A percentile compares a stretch with the other conserved stretches of the same genome.
Evolutionary conservation across 2,329 filamentous ascomycete species (phyloP).

Genomic region (Colletotrichum eleusines): DNA sequence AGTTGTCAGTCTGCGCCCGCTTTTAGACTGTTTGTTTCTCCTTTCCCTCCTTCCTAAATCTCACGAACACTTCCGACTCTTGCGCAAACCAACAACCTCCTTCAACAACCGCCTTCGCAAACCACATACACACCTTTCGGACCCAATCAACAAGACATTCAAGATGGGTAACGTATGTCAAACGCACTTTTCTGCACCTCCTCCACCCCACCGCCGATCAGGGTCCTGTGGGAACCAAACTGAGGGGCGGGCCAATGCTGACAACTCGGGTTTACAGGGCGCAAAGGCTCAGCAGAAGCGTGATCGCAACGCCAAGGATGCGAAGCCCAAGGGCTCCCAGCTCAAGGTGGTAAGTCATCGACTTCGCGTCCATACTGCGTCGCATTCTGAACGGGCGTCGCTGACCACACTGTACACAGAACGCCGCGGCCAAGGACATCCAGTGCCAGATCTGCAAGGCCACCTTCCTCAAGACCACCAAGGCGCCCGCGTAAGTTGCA

Average conservation of each 20-base stretch:
- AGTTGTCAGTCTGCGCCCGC: constrained; percentile 23
- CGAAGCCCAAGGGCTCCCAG: constrained; percentile 70
- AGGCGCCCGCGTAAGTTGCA: constrained; percentile 72
- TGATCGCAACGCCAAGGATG: constrained; percentile 76
- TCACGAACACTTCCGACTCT: constrained; percentile 8
- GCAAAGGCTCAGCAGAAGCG: constrained; percentile 79
- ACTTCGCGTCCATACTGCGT: background rate
- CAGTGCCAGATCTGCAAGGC: constrained; percentile 83
- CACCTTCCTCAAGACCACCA: constrained; percentile 83
- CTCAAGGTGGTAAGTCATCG: constrained; percentile 70
- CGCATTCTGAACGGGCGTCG: background rate
- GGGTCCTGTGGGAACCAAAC: constrained; percentile 40
- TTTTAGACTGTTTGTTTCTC: background rate
- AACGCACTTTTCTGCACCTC: constrained; percentile 2
- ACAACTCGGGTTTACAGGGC: constrained; percentile 58
- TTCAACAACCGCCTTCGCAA: background rate
- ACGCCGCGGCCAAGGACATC: constrained; percentile 79
- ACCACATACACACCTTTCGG: background rate
- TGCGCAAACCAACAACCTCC: background rate
- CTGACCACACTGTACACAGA: constrained; percentile 59
- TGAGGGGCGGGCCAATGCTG: constrained; percentile 36
- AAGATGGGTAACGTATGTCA: constrained; percentile 44
- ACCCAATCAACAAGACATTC: background rate
- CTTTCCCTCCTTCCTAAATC: constrained; percentile 10
- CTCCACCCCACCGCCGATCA: constrained; percentile 38